Evolutionary conservation across 1,139 yeast genomes (phyloP).

Genomic region (Candida dubliniensis): DNA sequence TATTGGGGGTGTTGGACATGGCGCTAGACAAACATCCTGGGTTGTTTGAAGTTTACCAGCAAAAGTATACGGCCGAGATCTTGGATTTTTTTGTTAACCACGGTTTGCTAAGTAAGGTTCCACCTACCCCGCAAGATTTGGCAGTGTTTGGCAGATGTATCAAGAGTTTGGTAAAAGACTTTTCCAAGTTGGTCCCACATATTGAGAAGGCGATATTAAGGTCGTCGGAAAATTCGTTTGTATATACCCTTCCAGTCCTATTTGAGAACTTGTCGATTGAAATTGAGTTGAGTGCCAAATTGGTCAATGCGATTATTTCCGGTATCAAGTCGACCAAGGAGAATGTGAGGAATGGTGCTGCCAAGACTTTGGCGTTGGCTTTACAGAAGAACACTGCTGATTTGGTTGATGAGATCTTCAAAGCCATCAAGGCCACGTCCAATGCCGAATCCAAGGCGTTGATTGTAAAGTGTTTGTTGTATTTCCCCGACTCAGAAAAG

Average conservation of each 20-base stretch:
- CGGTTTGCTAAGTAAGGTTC: constrained; percentile 45
- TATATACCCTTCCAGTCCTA: constrained; percentile 50
- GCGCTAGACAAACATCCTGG: constrained; percentile 41
- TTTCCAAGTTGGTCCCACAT: constrained; percentile 51
- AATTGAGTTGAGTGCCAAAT: constrained; percentile 39
- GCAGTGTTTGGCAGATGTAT: constrained; percentile 40
- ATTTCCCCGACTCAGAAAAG: constrained; percentile 29
- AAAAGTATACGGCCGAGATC: constrained; percentile 19
- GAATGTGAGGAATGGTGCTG: constrained; percentile 55
- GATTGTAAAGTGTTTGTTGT: constrained; percentile 16
- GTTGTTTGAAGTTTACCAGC: constrained; percentile 25
- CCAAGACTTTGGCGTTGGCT: constrained; percentile 36
- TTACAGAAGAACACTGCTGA: constrained; percentile 18
- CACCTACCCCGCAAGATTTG: constrained; percentile 29
- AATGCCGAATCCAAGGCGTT: constrained; percentile 64
- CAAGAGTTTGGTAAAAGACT: constrained; percentile 41
- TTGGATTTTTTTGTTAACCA: constrained; percentile 27
- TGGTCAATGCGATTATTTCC: constrained; percentile 59
- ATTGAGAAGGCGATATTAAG: constrained; percentile 78
- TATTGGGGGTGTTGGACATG: constrained; percentile 42
- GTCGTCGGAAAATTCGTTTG: constrained; percentile 74
- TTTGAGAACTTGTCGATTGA: constrained; percentile 22
- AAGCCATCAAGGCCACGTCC: constrained; percentile 59
- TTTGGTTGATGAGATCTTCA: constrained; percentile 53
- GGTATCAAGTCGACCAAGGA: constrained; percentile 75